These are phyloP conservation scores for Psidium friedrichsthalianum DNA, from an alignment of 345 rosid species.

Conservation along the genomic window DNA sequence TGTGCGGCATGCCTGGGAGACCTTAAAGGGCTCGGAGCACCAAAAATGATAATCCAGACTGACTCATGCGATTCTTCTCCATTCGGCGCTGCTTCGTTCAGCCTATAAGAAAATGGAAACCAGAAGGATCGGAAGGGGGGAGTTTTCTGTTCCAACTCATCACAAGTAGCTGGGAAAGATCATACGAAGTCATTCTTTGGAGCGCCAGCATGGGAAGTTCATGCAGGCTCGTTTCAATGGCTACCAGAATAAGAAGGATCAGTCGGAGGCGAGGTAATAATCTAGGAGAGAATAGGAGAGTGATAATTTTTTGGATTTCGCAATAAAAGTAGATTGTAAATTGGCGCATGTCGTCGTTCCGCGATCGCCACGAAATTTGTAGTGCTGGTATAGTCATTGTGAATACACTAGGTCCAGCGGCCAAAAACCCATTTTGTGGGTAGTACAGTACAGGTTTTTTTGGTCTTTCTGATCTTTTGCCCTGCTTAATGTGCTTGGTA, in stretches of 20 bases:
- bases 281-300: background rate
- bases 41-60: background rate
- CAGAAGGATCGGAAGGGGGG: background rate
- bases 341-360: background rate
- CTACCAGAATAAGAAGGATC: background rate
- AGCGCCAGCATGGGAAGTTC: background rate
- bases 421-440: background rate
- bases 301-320: background rate
- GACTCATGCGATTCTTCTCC: background rate
- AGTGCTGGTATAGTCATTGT: slow-evolving; percentile 1
- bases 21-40: background rate
- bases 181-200: background rate
- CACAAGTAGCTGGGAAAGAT: background rate
- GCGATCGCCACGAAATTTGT: slow-evolving; percentile 1
- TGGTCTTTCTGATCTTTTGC: background rate
- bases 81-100: background rate
- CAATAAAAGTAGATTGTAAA: background rate
- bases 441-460: background rate
- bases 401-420: background rate
- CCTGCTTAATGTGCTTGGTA: background rate
- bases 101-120: background rate
- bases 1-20: slow-evolving; percentile 9
- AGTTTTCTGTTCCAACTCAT: background rate
- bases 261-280: background rate
- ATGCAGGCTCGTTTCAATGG: background rate